These are phyloP conservation scores for Aquilaria yunnanensis DNA, from an alignment of 345 rosid species.

Conservation along the genomic window DNA sequence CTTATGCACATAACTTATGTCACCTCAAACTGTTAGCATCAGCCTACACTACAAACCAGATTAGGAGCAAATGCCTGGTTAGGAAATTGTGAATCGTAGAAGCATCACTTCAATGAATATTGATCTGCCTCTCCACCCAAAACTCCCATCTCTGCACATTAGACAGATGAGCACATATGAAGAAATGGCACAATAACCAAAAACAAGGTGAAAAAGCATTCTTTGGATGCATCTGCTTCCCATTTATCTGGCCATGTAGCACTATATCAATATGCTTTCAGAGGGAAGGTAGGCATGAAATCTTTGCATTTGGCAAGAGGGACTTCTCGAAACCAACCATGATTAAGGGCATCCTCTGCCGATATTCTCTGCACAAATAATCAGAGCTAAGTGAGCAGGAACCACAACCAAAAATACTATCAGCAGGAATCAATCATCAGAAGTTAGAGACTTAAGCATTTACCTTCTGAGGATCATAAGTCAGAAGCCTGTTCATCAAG, in stretches of 20 bases:
- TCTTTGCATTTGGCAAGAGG: conserved; percentile 74
- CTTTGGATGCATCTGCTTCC: conserved; percentile 4
- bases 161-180: too few species aligned
- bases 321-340: conserved; percentile 75
- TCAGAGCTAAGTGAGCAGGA: conserved; percentile 10
- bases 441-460: background rate
- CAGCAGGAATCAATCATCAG: background rate
- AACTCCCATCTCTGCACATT: too few species aligned
- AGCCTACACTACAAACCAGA: too few species aligned
- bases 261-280: conserved; percentile 24
- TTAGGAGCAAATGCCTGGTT: too few species aligned
- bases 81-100: too few species aligned
- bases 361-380: conserved; percentile 60
- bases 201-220: background rate
- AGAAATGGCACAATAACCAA: background rate
- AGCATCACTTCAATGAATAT: too few species aligned
- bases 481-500: conserved; percentile 56
- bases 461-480: conserved; percentile 77
- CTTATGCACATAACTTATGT: too few species aligned
- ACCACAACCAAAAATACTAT: background rate
- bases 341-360: conserved; percentile 69
- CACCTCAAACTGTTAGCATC: too few species aligned
- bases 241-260: conserved; percentile 19
- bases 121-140: too few species aligned
- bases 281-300: conserved; percentile 72